Conservation (phyloP, 768 basidiomycete genomes). For the Favolaschia claudopus region DNA sequence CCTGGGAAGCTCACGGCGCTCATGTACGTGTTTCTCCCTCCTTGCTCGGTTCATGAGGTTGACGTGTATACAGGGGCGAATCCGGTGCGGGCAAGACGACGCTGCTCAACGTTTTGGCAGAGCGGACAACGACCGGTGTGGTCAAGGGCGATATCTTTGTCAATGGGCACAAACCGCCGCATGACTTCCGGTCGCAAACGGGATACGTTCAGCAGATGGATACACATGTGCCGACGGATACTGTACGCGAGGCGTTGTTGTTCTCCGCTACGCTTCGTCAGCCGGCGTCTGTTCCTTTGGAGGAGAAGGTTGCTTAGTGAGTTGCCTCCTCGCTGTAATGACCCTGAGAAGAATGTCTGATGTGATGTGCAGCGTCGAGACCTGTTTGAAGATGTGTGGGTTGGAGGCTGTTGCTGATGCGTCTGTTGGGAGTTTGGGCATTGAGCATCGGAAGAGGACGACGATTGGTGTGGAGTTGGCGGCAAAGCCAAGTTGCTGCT, state of each 20-base stretch:
- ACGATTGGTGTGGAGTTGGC: too few relatives aligned
- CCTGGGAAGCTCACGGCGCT: constrained; percentile 75
- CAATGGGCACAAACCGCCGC: constrained; percentile 58
- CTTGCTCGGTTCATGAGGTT: background rate
- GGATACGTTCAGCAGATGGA: constrained; percentile 91
- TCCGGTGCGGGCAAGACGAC: constrained; percentile 50
- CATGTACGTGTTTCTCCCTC: background rate
- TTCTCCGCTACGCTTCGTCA: constrained; percentile 85
- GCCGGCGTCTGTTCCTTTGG: constrained; percentile 51
- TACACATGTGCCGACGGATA: constrained; percentile 75
- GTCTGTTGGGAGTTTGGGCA: too few relatives aligned
- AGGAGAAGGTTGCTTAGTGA: constrained; percentile 83
- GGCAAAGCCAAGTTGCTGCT: too few relatives aligned
- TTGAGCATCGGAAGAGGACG: too few relatives aligned
- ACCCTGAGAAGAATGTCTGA: too few relatives aligned
- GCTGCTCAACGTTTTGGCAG: constrained; percentile 61
- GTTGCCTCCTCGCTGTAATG: constrained; percentile 34
- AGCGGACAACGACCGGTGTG: constrained; percentile 53
- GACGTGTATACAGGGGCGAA: background rate
- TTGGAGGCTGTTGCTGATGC: too few relatives aligned
- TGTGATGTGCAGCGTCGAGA: too few relatives aligned
- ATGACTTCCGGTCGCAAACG: constrained; percentile 72
- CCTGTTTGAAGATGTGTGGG: too few relatives aligned
- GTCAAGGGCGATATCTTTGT: constrained; percentile 59
- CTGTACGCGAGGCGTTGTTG: constrained; percentile 81